Evolutionary conservation across 2,329 filamentous ascomycete genomes (phyloP).

Genomic region (Penicillium janthinellum): DNA sequence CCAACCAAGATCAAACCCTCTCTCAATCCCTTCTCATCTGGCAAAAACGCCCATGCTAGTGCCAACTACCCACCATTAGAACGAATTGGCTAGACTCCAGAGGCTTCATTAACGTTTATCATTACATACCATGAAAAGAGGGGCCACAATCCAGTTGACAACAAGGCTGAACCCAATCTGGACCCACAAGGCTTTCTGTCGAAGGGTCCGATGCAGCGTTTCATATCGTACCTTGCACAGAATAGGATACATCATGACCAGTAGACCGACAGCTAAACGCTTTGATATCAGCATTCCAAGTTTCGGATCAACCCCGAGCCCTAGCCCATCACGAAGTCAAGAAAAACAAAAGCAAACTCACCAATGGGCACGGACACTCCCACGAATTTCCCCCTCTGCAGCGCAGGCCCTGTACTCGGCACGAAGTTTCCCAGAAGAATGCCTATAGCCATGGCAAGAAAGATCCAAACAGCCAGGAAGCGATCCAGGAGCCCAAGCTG

Average conservation of each 20-base stretch:
- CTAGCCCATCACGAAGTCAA: conserved; percentile 10
- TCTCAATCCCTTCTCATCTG: conserved; percentile 52
- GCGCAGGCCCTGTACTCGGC: conserved; percentile 58
- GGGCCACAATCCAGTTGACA: conserved; percentile 82
- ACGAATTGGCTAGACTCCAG: neutral
- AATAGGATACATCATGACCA: conserved; percentile 96
- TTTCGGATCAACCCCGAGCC: neutral
- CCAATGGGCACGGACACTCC: conserved; percentile 69
- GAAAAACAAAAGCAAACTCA: conserved; percentile 35
- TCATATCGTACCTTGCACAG: conserved; percentile 85
- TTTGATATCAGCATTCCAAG: neutral
- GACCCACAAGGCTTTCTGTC: conserved; percentile 67
- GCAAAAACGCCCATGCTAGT: conserved; percentile 55
- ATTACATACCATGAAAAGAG: conserved; percentile 71
- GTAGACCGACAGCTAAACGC: conserved; percentile 68
- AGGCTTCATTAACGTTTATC: neutral
- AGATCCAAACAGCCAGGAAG: conserved; percentile 71
- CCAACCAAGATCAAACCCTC: conserved; percentile 80
- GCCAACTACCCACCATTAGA: conserved; percentile 44
- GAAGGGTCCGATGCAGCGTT: conserved; percentile 67
- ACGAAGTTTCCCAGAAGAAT: conserved; percentile 78
- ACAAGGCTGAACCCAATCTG: conserved; percentile 77
- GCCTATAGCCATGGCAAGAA: conserved; percentile 75
- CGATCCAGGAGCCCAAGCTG: conserved; percentile 63
- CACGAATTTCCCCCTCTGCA: conserved; percentile 73